A percentile compares a stretch with the other conserved stretches of the same genome.
Conservation (phyloP, 805 yeast species). For the Wickerhamomyces xylosicus region DNA sequence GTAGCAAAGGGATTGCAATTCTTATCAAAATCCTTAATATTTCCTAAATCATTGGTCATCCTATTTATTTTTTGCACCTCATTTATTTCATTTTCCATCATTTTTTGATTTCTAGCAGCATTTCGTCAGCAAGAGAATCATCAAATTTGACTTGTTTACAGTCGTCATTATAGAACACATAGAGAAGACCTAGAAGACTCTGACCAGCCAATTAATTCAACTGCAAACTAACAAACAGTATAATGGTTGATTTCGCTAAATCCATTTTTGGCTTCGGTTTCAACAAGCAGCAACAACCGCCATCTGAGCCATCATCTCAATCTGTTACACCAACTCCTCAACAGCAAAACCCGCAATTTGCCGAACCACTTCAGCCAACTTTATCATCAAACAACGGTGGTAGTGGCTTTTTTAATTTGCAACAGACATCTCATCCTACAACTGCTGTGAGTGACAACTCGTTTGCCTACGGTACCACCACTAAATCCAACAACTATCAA, state of each 20-base stretch:
- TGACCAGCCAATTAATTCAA: no score
- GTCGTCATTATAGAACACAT: background rate
- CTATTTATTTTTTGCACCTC: no score
- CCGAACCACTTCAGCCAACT: slow-evolving; percentile 3
- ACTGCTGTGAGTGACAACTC: slow-evolving; percentile 56
- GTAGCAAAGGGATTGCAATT: no score
- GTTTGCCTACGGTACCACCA: slow-evolving; percentile 61
- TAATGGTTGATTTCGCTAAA: slow-evolving; percentile 31
- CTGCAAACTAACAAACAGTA: background rate
- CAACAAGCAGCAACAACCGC: slow-evolving; percentile 7
- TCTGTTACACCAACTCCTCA: background rate
- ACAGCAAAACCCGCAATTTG: background rate
- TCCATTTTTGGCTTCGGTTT: slow-evolving; percentile 27
- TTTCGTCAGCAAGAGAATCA: no score
- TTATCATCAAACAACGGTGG: slow-evolving; percentile 7
- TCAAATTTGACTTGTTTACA: no score
- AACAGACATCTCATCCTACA: slow-evolving; percentile 50
- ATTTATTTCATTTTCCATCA: no score
- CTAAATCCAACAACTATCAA: slow-evolving; percentile 25
- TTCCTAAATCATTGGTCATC: no score
- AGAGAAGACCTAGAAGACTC: background rate
- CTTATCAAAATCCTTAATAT: no score
- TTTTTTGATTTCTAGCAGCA: no score
- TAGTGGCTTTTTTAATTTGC: slow-evolving; percentile 24
- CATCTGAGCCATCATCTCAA: background rate